Conservation (phyloP, 192 early-diverging fungal species). For the Fimicolochytrium jonesii region DNA sequence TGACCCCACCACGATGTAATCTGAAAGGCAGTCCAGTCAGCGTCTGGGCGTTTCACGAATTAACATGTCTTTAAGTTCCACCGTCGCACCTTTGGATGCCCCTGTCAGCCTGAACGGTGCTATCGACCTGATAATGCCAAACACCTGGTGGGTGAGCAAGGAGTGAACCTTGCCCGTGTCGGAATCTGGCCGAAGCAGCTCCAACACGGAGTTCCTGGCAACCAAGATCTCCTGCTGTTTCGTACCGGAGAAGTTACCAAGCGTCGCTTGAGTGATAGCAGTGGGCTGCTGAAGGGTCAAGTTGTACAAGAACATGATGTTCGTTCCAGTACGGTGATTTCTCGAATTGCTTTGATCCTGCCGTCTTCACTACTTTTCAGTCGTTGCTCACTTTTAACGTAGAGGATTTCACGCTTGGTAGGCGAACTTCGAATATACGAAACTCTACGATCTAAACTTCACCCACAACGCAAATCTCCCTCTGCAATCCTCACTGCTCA, state of each 20-base stretch:
- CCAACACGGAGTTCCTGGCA: slow-evolving; percentile 65
- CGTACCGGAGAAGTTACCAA: slow-evolving; percentile 91
- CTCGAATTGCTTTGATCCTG: too few relatives aligned
- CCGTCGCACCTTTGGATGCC: slow-evolving; percentile 67
- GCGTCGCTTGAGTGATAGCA: slow-evolving; percentile 68
- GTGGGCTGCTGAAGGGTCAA: slow-evolving; percentile 81
- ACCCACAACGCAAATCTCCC: too few relatives aligned
- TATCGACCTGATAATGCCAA: slow-evolving; percentile 82
- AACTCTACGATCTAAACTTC: too few relatives aligned
- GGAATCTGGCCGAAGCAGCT: slow-evolving; percentile 75
- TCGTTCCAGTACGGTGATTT: too few relatives aligned
- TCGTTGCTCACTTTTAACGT: too few relatives aligned
- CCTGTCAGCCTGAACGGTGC: slow-evolving; percentile 86
- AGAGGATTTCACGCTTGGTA: too few relatives aligned
- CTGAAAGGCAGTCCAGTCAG: too few relatives aligned
- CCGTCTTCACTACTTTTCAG: too few relatives aligned
- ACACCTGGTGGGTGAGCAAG: slow-evolving; percentile 69
- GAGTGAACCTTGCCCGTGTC: slow-evolving; percentile 74
- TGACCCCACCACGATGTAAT: slow-evolving; percentile 84
- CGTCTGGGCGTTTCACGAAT: too few relatives aligned
- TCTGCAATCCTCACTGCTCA: too few relatives aligned
- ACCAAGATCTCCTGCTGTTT: slow-evolving; percentile 87
- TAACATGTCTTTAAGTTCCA: too few relatives aligned
- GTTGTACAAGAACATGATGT: slow-evolving; percentile 81
- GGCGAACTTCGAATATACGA: too few relatives aligned